Evolutionary conservation across 2,329 filamentous ascomycete species (phyloP).

Genomic region (Talaromyces sp.): DNA sequence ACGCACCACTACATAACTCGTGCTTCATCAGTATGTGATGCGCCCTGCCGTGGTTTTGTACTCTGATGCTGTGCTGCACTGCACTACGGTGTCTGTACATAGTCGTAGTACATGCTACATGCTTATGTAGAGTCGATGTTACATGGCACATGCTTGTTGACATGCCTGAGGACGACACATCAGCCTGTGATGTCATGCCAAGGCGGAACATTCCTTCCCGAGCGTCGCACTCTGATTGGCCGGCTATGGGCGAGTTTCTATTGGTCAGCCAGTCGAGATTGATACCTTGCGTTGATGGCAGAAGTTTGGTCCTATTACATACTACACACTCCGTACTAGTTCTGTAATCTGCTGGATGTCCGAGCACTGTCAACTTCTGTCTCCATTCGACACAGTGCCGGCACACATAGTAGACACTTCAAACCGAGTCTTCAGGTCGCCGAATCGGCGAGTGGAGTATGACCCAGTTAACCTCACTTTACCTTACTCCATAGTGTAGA

Average conservation of each 20-base stretch:
- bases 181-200: constrained; percentile 14
- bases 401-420: neutral
- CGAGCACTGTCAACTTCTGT: neutral
- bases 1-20: neutral
- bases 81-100: too few species aligned
- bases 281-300: constrained; percentile 1
- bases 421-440: neutral
- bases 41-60: neutral
- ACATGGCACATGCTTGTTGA: neutral
- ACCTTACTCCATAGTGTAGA: too few species aligned
- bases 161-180: neutral
- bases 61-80: neutral
- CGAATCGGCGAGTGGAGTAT: constrained; percentile 3
- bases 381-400: too few species aligned
- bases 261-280: neutral
- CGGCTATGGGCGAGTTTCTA: neutral
- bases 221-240: neutral
- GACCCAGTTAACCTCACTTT: too few species aligned
- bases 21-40: neutral
- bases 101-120: neutral
- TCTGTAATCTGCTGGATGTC: neutral
- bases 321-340: too few species aligned
- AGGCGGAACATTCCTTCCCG: neutral
- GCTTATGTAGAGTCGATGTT: neutral
- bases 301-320: neutral